Evolutionary conservation across 2,329 filamentous ascomycete species (phyloP), one percentile per base, ranked within the genome.

Genomic region (Cladosporium sp.): DNA sequence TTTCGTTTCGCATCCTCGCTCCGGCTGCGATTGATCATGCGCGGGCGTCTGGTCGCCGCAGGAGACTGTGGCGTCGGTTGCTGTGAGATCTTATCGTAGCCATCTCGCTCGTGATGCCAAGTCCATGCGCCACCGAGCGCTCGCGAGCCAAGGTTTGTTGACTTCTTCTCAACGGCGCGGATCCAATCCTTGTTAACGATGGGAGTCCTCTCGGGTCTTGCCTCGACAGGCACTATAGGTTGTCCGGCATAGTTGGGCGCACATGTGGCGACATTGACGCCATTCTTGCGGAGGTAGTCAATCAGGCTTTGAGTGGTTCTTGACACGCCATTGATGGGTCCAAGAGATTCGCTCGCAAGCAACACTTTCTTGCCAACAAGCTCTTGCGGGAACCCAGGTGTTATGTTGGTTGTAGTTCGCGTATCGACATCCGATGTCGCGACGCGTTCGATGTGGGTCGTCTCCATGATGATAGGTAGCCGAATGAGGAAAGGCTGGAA

Each of bases 281-380:
- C 88, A 69, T 91, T 79, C n/a, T 79, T 79, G 64, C 87, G 84
- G 23, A 91, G 79, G 69, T 91, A 89, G 73, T 87, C 85, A 63
- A 91, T 86, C 60, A 91, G 82, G 80, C 88, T 90, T 70, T 88
- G 79, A 0, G 89, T 91, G 5, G 89, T 91, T 67, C 88, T 83
- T 71, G 86, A 89, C 54, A 91, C 89, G n/a, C 89, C 89, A 72
- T 91, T 91, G 73, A 91, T 87, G 0, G 89, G 89, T 3, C 88
- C 89, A 65, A 90, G 88, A 0, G 88, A 91, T 74, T 91, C 89
- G 16, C 88, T 91, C 67, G 88, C 89, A 8, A 91, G 82, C 8
- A 91, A 77, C 67, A 91, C 82, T 67, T 84, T 84, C 75, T 87
- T 88, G 11, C 86, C 86, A 43, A 80, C 77, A n/a, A 91, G 80